These are phyloP conservation scores for Aspergillus sp. DNA, from an alignment of 2,329 filamentous ascomycete species.

Conservation along the genomic window DNA sequence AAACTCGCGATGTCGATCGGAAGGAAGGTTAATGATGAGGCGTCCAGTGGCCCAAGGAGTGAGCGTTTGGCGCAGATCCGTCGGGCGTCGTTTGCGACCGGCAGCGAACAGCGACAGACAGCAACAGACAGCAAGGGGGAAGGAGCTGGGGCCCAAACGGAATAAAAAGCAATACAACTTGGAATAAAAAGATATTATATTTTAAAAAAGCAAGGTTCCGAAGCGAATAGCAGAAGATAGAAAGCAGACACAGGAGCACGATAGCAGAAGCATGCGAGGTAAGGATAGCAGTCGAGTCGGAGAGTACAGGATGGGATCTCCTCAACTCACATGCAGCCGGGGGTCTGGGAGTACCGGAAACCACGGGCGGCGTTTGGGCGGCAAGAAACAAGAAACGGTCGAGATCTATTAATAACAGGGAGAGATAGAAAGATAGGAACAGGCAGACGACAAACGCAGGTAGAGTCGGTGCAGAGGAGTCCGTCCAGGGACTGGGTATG, in stretches of 20 bases:
- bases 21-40: constrained; percentile 13
- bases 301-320: constrained; percentile 7
- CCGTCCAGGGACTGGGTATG: constrained; percentile 11
- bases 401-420: constrained; percentile 24
- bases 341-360: constrained; percentile 11
- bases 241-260: constrained; percentile 11
- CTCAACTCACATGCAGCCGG: constrained; percentile 17
- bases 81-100: constrained; percentile 21
- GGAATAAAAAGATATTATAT: constrained; percentile 5
- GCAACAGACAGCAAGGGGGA: constrained; percentile 15
- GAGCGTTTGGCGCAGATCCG: constrained; percentile 18
- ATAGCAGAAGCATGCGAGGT: constrained; percentile 32
- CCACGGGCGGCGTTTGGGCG: constrained; percentile 10
- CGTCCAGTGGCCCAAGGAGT: constrained; percentile 11
- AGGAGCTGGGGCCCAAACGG: constrained; percentile 8
- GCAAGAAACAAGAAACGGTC: constrained; percentile 8
- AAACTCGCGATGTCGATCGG: constrained; percentile 19
- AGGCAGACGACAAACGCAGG: constrained; percentile 6
- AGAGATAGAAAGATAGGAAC: constrained; percentile 2
- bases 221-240: not conserved
- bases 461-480: not conserved
- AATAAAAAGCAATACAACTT: not conserved
- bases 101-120: constrained; percentile 1
- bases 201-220: constrained; percentile 10
- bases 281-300: constrained; percentile 7